Conservation (phyloP, 2,329 filamentous ascomycete genomes). For the Colletotrichum incanum region DNA sequence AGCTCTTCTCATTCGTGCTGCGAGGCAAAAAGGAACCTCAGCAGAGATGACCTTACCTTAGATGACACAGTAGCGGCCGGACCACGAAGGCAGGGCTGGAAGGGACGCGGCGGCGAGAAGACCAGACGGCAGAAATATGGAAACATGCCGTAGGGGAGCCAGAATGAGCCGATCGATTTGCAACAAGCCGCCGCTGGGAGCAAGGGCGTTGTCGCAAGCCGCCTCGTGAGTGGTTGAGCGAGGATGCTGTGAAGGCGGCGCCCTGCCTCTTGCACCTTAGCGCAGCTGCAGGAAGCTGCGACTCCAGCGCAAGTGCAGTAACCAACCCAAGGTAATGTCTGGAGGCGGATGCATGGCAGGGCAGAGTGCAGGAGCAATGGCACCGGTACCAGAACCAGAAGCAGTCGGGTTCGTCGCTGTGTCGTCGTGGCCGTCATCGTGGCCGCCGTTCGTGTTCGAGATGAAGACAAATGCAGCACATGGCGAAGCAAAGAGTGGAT, state of each 20-base stretch:
- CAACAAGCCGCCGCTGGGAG: slow-evolving; percentile 17
- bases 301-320: slow-evolving; percentile 2
- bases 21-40: slow-evolving; percentile 1
- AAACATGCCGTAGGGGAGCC: background rate
- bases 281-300: slow-evolving; percentile 38
- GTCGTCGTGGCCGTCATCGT: background rate
- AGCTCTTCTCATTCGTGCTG: background rate
- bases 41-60: slow-evolving; percentile 22
- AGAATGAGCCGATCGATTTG: slow-evolving; percentile 38
- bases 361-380: slow-evolving; percentile 6
- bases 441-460: background rate
- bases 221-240: slow-evolving; percentile 22
- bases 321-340: background rate
- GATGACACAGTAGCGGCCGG: slow-evolving; percentile 30
- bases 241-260: slow-evolving; percentile 8
- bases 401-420: background rate
- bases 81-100: background rate
- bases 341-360: background rate
- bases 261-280: slow-evolving; percentile 34
- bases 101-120: background rate
- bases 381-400: background rate
- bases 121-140: slow-evolving; percentile 9
- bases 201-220: slow-evolving; percentile 32
- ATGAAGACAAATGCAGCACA: no score
- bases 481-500: background rate